phyloP scores from a whole-genome alignment of 805 yeast genomes.

The Kuraishia capsulata region DNA sequence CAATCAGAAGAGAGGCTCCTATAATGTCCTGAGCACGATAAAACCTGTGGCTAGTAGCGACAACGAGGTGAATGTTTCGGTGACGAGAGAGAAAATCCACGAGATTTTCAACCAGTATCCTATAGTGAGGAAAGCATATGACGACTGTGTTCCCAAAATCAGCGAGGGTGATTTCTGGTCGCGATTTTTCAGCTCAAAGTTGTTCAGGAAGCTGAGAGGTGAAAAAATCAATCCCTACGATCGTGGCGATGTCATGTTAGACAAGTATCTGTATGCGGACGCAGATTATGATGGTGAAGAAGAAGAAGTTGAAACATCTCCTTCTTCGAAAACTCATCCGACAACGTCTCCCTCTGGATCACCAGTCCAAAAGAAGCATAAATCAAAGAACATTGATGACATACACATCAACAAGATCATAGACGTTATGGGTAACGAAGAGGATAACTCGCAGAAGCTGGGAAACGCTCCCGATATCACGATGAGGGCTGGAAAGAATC shows the following conservation, averaged over 20 bases:
- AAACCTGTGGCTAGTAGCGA: constrained; percentile 91
- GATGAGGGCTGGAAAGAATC: constrained; percentile 58
- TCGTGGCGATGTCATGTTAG: constrained; percentile 78
- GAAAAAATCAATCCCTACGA: constrained; percentile 70
- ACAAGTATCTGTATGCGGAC: constrained; percentile 69
- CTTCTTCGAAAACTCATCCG: constrained; percentile 2
- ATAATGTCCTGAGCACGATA: constrained; percentile 87
- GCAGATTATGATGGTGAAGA: constrained; percentile 41
- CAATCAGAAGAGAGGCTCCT: constrained; percentile 85
- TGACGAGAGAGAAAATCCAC: constrained; percentile 82
- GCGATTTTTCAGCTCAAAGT: constrained; percentile 81
- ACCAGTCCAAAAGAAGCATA: constrained; percentile 14
- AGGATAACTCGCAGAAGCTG: constrained; percentile 63
- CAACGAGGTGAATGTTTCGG: constrained; percentile 86
- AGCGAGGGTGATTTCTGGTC: constrained; percentile 95
- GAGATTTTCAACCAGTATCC: constrained; percentile 93
- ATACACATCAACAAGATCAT: constrained; percentile 58
- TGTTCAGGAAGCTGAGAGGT: constrained; percentile 83
- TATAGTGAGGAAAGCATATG: constrained; percentile 78
- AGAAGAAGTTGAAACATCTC: constrained; percentile 22
- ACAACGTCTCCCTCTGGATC: neutral
- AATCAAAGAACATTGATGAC: constrained; percentile 24
- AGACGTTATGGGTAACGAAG: constrained; percentile 73
- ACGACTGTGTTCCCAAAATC: constrained; percentile 83
- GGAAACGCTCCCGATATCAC: constrained; percentile 88